Conservation (phyloP, 2,329 filamentous ascomycete species). For the Penicillium sp. region DNA sequence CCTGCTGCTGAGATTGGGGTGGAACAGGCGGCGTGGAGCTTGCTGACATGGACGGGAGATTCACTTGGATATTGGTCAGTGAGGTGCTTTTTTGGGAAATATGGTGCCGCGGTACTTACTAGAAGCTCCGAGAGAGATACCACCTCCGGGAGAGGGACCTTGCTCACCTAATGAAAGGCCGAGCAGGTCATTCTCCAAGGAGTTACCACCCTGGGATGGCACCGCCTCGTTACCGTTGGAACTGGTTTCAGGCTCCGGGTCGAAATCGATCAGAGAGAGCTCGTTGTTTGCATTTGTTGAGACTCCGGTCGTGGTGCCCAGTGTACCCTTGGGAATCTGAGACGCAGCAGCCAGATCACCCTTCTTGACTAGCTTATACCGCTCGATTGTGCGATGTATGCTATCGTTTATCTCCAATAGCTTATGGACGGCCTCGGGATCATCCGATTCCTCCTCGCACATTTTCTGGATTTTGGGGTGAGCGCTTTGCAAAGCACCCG, state of each 20-base stretch:
- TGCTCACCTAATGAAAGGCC: constrained; percentile 77
- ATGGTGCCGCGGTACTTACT: constrained; percentile 45
- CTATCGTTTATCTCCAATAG: constrained; percentile 97
- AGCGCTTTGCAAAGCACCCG: constrained; percentile 81
- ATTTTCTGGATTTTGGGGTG: constrained; percentile 99
- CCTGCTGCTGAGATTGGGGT: constrained; percentile 39
- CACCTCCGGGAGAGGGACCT: constrained; percentile 70
- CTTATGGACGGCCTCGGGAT: constrained; percentile 92
- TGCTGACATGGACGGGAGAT: constrained; percentile 40
- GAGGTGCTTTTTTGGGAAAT: background rate
- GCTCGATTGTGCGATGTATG: constrained; percentile 92
- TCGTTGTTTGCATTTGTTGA: constrained; percentile 70
- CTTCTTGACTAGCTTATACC: constrained; percentile 95
- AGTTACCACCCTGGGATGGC: constrained; percentile 55
- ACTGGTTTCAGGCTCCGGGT: constrained; percentile 53
- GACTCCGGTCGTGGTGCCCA: constrained; percentile 64
- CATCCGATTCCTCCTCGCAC: constrained; percentile 98
- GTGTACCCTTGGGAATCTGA: constrained; percentile 77
- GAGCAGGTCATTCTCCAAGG: constrained; percentile 84
- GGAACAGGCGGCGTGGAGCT: constrained; percentile 21
- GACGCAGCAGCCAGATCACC: constrained; percentile 82
- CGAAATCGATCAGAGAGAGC: constrained; percentile 89
- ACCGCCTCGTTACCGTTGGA: constrained; percentile 44
- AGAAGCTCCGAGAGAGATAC: constrained; percentile 74
- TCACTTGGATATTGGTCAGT: constrained; percentile 12